Evolutionary conservation across 139 green algal genomes (phyloP), one percentile per base, ranked within the genome.

Genomic region (Picochlorum sp.): DNA sequence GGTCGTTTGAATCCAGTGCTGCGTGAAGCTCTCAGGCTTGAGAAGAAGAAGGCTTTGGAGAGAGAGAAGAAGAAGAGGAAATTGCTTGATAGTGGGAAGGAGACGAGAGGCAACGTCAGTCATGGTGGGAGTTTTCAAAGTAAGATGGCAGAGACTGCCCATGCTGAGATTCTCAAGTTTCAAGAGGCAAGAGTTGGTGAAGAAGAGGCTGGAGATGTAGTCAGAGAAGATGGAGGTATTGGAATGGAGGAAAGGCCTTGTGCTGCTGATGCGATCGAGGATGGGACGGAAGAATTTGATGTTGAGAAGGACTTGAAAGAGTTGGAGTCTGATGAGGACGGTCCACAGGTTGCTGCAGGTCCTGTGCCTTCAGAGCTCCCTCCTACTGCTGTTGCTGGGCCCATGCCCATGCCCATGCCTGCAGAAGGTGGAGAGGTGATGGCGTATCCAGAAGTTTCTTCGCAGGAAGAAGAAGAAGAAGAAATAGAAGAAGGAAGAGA

Each of bases 131-230:
- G 21, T 30, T 21, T 73, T 34, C n/a, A 24, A 7, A 59, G n/a
- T 64, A 47, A 16, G 34, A 50, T 56, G 60, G 60, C 57, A 11
- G 63, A 71, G 4, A 34, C 44, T 9, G 64, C 70, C 9, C 23
- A 66, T 57, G 65, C 69, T 21, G 71, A 77, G 49, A 38, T 77
- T 58, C 18, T 47, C 9, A 65, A 60, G 7, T 73, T 77, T 37
- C 50, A 30, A 66, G 13, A 37, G 62, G 57, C 49, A 60, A 38
- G 63, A 51, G 38, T 47, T 13, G 7, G 9, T 41, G 34, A 41
- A 1, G 34, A 41, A 30, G 28, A 30, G 28, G 28, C 28, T 30
- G 28, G 28, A 0, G 28, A 30, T 6, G 1, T 30, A 30, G 28
- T 30, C 28, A 38, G 23, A 31, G 57, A 55, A 11, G 56, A 54